Base-by-base conservation (phyloP, 192 early-diverging fungal species). In the Cladochytrium replicatum region DNA sequence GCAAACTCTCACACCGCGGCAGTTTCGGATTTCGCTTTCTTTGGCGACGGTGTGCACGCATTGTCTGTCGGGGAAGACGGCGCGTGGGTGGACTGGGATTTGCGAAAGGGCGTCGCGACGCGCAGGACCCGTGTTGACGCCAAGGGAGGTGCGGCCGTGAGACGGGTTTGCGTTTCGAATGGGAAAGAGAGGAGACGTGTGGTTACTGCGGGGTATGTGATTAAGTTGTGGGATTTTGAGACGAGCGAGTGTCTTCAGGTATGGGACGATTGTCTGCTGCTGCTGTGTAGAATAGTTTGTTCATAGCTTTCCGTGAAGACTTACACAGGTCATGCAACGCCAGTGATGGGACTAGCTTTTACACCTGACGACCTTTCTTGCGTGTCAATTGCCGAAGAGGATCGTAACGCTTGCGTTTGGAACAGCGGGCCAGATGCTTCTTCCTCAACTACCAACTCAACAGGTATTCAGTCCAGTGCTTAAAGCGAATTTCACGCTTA, bases 1-100 rank as follows among this genome's bases (percentile, higher is more conserved):
- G n/a, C n/a, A n/a, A n/a, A n/a, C n/a, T n/a, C n/a, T 11, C 57
- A 66, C 41, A n/a, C 41, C 11, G 49, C 47, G 6, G 23, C 34
- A 37, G 53, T 64, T 3, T 30, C 41, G 4, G 56, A 58, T 48
- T 59, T 66, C 25, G 32, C 29, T 22, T 66, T 66, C 32, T 56
- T 48, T 9, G 9, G 15, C 8, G 57, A 60, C 29, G 51, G 47
- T n/a, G 30, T 31, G 3, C 31, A 37, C 13, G 63, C 52, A 28
- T 66, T 31, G 29, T 66, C 63, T 9, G 37, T 28, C n/a, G 52
- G 50, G 6, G 1, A 37, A 0, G 57, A 66, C 45, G 63, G 63
- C 1, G 2, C 38, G 31, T 29, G 51, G 6, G 54, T 60, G 22
- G 63, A 53, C 30, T 66, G 63, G 63, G 55, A 66, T 19, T 17